Evolutionary conservation across 108 stramenopile species (phyloP), one percentile per base, ranked within the genome.

Genomic region (Nitzschia palea): DNA sequence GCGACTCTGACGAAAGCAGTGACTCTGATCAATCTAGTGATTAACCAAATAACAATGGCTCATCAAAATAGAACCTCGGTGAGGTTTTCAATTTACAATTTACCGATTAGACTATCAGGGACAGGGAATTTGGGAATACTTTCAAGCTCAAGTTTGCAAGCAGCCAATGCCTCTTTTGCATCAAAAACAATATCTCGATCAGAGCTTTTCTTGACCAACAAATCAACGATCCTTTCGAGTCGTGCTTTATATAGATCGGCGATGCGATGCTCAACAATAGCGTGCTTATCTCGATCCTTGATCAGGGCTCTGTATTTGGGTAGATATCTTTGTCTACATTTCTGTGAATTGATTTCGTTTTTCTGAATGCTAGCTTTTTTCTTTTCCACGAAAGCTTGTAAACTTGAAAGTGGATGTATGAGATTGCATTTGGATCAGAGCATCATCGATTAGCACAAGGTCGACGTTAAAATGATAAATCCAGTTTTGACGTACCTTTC

Each of bases 271-370:
- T 67, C 65, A 5, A 42, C 40, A 34, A 55, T 32, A 29, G 52
- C 53, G 29, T 55, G 42, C 28, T 32, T 47, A 31, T 54, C 40
- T 3, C 51, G 33, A 42, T 67, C 53, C 12, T 35, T 40, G 2
- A 67, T 2, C 36, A 42, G 23, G 1, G 45, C 31, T 25, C 65
- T 2, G 28, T 67, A 55, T 37, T 55, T 67, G 5, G 65, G 65
- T 0, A 67, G 65, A 34, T 67, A 67, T 27, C 53, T 20, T 40
- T 67, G 52, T 4, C 65, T 18, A 43, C 65, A 67, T 31, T 67
- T 67, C 25, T 55, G 52, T 8, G 53, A 55, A 12, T 28, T 40
- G 2, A 55, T 67, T 67, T 67, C 65, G 33, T 53, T 54, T 53
- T 55, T 54, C 1, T 25, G 65, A 54, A 67, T 12, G 1, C 47